Percentiles rank a stretch among this genome's conserved stretches.
phyloP scores from a whole-genome alignment of 805 yeast species.

The Kazachstania africana region DNA sequence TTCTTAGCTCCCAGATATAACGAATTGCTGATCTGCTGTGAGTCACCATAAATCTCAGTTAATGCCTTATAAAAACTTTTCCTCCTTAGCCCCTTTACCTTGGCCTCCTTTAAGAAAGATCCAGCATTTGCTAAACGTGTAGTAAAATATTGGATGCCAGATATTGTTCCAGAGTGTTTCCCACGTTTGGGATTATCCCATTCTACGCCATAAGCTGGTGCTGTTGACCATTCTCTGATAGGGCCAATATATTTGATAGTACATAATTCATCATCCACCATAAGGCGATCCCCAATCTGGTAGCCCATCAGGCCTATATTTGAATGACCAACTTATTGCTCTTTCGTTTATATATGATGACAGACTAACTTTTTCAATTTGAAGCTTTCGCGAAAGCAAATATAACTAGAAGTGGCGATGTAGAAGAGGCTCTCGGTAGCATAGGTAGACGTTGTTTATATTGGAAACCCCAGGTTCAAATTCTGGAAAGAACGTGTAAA shows the following conservation, averaged over 20 bases:
- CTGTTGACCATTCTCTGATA: constrained; percentile 51
- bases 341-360: too few species aligned
- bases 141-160: constrained; percentile 45
- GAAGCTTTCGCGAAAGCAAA: too few species aligned
- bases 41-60: constrained; percentile 33
- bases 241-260: constrained; percentile 54
- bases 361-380: too few species aligned
- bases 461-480: too few species aligned
- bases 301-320: constrained; percentile 7
- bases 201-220: constrained; percentile 61
- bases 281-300: constrained; percentile 24
- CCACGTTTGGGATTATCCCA: constrained; percentile 73
- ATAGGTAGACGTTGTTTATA: too few species aligned
- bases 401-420: too few species aligned
- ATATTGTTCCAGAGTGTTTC: constrained; percentile 52
- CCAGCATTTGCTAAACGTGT: constrained; percentile 12
- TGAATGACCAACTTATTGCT: too few species aligned
- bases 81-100: constrained; percentile 19
- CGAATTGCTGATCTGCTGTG: constrained; percentile 21
- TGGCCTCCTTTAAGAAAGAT: constrained; percentile 14
- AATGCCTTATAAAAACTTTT: constrained; percentile 38
- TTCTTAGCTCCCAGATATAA: constrained; percentile 43
- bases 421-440: too few species aligned
- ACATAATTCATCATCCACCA: constrained; percentile 36
- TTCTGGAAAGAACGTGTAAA: too few species aligned